phyloP scores from a whole-genome alignment of 2,329 filamentous ascomycete genomes.

The Pseudomassariella vexata region DNA sequence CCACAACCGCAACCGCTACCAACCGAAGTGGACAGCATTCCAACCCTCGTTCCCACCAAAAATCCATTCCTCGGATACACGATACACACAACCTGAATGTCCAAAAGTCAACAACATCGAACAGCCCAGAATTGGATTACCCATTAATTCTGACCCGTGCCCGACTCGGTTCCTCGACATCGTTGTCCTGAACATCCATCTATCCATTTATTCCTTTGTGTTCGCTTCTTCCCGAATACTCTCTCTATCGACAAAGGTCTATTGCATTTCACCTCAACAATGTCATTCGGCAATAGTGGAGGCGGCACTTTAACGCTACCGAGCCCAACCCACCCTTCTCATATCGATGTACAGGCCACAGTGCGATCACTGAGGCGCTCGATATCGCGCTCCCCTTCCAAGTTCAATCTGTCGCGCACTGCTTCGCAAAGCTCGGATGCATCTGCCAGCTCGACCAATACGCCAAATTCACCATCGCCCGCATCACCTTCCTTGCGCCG shows the following conservation, averaged over 20 bases:
- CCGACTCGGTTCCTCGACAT: no score
- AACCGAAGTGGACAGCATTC: no score
- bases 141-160: no score
- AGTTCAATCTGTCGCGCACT: constrained; percentile 60
- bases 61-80: no score
- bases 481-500: constrained; percentile 36
- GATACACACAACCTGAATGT: no score
- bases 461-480: constrained; percentile 53
- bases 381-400: constrained; percentile 89
- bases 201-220: no score
- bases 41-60: no score
- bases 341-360: constrained; percentile 70
- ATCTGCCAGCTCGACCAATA: constrained; percentile 40
- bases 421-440: constrained; percentile 38
- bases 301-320: constrained; percentile 81
- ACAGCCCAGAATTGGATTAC: no score
- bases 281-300: constrained; percentile 54
- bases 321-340: constrained; percentile 77
- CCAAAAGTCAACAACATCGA: no score
- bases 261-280: constrained; percentile 22
- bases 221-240: no score
- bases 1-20: no score
- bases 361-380: constrained; percentile 82
- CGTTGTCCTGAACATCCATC: no score
- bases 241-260: background rate